Base-by-base conservation (phyloP, 345 rosid genomes). In the Brassica juncea region DNA sequence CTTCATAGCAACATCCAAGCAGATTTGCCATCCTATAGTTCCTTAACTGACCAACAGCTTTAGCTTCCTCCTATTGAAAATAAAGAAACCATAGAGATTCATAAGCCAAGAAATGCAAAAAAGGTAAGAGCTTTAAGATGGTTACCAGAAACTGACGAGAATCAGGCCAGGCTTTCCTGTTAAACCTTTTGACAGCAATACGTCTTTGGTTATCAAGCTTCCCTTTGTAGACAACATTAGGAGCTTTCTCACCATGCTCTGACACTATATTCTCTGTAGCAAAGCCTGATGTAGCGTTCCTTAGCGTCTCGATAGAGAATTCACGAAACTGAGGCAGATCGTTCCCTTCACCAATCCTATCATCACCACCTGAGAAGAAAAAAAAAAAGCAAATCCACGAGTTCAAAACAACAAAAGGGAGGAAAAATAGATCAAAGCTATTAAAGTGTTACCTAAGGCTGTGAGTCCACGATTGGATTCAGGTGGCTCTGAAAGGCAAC, bases 251-350 rank as follows among this genome's bases (percentile, higher is more conserved):
- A 3, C 62, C 62, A 57, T 57, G 62, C 62, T 57, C 62, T 57
- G 30, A 57, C 0, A 57, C 62, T 57, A 57, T 57, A 21, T 57
- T 57, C 62, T 57, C 62, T 8, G 19, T 1, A n/a, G 62, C 27
- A 55, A 16, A 55, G 0, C 61, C 61, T 55, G 27, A 55, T 0
- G 61, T 92, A 1, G 97, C 99, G 78, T 84, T 88, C 84, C 86
- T 90, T 5, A 94, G 84, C 19, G 86, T 85, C 86, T 90, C 97
- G 27, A 94, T 82, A 1, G 93, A 85, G 82, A 88, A 94, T 70
- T 94, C 97, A 14, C 86, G 85, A 66, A 94, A 94, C 4, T 81
- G 82, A 7, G 97, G 91, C 86, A 86, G 66, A 74, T 79, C 77
- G 72, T 83, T 82, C 6, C 72, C 84, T 65, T 82, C 86, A 52